These are phyloP conservation scores for Saccharum spontaneum DNA, from an alignment of 176 grass and related monocot genomes.

Conservation along the genomic window DNA sequence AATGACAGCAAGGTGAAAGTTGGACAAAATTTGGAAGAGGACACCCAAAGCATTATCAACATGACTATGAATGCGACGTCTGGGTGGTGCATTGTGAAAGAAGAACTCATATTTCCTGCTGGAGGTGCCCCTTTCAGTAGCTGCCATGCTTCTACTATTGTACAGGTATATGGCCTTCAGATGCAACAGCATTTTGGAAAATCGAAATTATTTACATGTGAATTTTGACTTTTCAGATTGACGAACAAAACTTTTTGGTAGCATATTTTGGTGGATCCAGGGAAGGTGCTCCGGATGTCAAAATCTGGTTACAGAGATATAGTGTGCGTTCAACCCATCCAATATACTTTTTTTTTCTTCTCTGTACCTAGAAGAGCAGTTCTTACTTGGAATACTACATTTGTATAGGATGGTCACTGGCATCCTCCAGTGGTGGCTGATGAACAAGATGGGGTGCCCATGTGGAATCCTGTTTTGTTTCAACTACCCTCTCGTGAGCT, in stretches of 20 bases:
- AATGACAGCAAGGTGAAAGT: conserved; percentile 4
- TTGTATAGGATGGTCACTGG: conserved; percentile 72
- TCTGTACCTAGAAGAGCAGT: not conserved
- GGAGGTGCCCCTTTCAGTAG: conserved; percentile 53
- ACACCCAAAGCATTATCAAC: conserved; percentile 22
- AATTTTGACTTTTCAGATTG: conserved; percentile 53
- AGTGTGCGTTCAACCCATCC: conserved; percentile 53
- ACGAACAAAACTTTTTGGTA: conserved; percentile 58
- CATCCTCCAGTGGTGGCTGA: conserved; percentile 64
- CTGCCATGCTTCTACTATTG: conserved; percentile 85
- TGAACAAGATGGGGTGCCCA: conserved; percentile 72
- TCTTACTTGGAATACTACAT: conserved; percentile 21
- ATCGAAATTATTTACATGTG: not conserved
- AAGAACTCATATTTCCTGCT: conserved; percentile 52
- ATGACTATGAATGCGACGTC: conserved; percentile 30
- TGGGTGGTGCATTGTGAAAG: conserved; percentile 54
- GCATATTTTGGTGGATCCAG: conserved; percentile 88
- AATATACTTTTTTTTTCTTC: not conserved
- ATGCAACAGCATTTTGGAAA: not conserved
- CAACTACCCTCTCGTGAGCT: conserved; percentile 87
- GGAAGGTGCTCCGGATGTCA: conserved; percentile 88
- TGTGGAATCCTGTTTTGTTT: conserved; percentile 99
- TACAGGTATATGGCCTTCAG: conserved; percentile 40
- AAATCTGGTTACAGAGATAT: conserved; percentile 95
- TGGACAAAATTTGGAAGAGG: conserved; percentile 21